These are phyloP conservation scores for Rhynchospora tenuis DNA, from an alignment of 176 grass and related monocot genomes.

Conservation along the genomic window DNA sequence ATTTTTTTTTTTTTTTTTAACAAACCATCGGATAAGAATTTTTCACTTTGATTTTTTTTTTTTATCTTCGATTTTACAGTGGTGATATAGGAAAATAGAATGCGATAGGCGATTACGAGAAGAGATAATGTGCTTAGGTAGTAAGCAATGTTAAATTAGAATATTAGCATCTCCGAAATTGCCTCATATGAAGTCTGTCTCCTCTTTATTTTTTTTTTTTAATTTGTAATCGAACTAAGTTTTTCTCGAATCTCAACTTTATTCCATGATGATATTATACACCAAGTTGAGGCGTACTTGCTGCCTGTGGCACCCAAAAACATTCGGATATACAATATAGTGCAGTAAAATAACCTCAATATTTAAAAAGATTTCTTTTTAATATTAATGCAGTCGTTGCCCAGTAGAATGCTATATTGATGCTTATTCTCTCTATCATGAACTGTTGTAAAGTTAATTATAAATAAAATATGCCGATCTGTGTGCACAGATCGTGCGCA, in stretches of 20 bases:
- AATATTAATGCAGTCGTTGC: neutral
- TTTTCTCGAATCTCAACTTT: neutral
- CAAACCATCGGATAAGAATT: neutral
- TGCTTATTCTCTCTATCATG: neutral
- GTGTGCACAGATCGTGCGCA: neutral
- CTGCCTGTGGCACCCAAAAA: neutral
- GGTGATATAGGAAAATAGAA: neutral
- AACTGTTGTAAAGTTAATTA: neutral
- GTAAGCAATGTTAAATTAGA: neutral
- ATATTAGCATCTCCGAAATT: neutral
- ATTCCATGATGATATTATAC: neutral
- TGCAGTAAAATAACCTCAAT: no score
- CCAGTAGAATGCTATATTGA: neutral
- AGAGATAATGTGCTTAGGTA: conserved; percentile 12
- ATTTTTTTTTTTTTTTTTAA: no score
- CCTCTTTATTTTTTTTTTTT: neutral
- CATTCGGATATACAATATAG: neutral
- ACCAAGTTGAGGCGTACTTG: neutral
- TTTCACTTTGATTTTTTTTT: neutral
- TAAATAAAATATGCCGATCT: neutral
- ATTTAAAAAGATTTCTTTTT: neutral
- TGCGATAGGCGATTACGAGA: neutral
- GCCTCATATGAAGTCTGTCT: neutral
- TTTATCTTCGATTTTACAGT: neutral
- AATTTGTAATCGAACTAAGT: neutral